Evolutionary conservation across 441 rosid genomes (phyloP).

Genomic region (Arabidopsis hybrid): DNA sequence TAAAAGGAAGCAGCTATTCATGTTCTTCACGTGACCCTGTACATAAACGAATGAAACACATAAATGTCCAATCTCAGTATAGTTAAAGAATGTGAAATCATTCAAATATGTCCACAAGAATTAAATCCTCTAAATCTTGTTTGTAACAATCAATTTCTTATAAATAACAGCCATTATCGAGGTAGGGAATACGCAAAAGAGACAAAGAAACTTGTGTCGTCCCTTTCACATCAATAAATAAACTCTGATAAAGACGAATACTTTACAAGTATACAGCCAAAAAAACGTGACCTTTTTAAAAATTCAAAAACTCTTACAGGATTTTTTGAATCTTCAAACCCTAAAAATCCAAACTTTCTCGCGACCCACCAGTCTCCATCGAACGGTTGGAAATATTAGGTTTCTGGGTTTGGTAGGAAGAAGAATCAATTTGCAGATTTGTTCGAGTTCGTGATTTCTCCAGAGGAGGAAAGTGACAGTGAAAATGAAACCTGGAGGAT

Average conservation of each 20-base stretch:
- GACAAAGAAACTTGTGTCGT: constrained; percentile 40
- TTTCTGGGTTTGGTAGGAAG: background rate
- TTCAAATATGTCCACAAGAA: constrained; percentile 45
- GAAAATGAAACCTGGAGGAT: constrained; percentile 3
- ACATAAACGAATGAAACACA: constrained; percentile 8
- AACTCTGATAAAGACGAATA: constrained; percentile 9
- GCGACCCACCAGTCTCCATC: constrained; percentile 40
- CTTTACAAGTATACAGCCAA: constrained; percentile 30
- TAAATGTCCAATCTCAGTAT: constrained; percentile 19
- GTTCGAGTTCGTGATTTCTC: constrained; percentile 19
- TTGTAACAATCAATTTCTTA: constrained; percentile 23
- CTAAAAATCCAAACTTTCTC: constrained; percentile 32
- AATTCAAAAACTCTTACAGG: constrained; percentile 22
- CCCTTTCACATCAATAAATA: constrained; percentile 39
- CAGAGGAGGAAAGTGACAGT: constrained; percentile 33
- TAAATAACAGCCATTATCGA: constrained; percentile 31
- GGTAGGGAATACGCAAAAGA: constrained; percentile 35
- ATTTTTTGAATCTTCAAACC: constrained; percentile 23
- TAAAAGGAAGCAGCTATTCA: constrained; percentile 44
- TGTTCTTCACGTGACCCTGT: constrained; percentile 49
- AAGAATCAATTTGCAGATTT: constrained; percentile 19
- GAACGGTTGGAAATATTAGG: constrained; percentile 28
- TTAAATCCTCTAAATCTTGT: constrained; percentile 10
- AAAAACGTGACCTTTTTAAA: constrained; percentile 25
- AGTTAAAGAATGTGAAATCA: constrained; percentile 33